Evolutionary conservation across 768 basidiomycete genomes (phyloP).

Genomic region (Rhodotorula graminis): DNA sequence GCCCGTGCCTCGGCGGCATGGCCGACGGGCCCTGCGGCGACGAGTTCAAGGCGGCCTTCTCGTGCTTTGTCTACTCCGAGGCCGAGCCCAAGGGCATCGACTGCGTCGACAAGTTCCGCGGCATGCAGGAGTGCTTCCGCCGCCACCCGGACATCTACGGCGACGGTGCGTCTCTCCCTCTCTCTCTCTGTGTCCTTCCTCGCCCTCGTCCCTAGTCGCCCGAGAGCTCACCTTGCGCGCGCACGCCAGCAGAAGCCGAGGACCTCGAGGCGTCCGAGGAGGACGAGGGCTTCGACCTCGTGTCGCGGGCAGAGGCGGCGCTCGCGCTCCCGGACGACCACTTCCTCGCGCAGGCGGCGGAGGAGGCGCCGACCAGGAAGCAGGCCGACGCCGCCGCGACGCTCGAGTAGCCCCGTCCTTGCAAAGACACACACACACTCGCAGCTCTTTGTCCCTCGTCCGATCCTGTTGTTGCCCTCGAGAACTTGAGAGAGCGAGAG

Average conservation of each 20-base stretch:
- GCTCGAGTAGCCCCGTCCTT: background rate
- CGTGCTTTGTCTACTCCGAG: conserved; percentile 91
- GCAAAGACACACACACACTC: background rate
- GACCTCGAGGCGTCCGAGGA: conserved; percentile 27
- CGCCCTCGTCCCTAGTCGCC: background rate
- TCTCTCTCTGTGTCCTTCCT: no score
- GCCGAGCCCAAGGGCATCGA: conserved; percentile 95
- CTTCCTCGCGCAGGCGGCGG: conserved; percentile 23
- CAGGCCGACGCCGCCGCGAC: background rate
- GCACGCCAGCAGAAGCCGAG: background rate
- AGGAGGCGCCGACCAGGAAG: conserved; percentile 16
- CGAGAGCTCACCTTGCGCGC: background rate
- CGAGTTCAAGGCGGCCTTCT: conserved; percentile 90
- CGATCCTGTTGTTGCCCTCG: no score
- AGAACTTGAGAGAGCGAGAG: no score
- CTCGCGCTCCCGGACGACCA: conserved; percentile 26
- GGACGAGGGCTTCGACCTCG: conserved; percentile 23
- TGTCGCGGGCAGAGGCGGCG: conserved; percentile 23
- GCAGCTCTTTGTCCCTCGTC: background rate
- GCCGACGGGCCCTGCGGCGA: conserved; percentile 91
- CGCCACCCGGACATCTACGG: conserved; percentile 93
- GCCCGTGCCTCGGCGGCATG: conserved; percentile 98
- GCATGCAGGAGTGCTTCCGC: conserved; percentile 96
- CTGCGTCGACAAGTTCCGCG: conserved; percentile 95
- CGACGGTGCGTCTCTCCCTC: conserved; percentile 61